Base-by-base conservation (phyloP, 2,329 filamentous ascomycete genomes). In the Ophiostoma tasmaniense region DNA sequence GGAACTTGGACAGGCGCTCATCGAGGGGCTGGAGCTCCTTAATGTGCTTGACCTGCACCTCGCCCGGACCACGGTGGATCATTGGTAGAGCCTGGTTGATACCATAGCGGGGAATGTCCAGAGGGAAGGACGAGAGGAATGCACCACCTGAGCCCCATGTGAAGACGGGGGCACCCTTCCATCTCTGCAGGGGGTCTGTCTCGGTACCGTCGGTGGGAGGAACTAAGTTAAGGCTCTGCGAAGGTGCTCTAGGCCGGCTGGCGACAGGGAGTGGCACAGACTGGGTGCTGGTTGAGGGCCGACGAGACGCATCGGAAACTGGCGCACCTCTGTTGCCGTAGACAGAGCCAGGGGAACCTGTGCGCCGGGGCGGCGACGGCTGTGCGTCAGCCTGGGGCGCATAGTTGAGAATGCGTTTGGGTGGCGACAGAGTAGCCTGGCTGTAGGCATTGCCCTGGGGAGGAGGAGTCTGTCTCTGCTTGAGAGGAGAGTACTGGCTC, bases 81-180 rank as follows among this genome's bases (percentile, higher is more conserved):
- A 90, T 90, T 0, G 94, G 93, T 8, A 85, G 78, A 25, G 85
- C 82, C 73, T 90, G 87, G 66, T 88, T 90, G 72, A 91, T 88
- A 33, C 89, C 88, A 78, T 97, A 98, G 64, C 93, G 88, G 17
- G 94, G 93, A 42, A 95, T 87, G 73, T 94, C 90, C 76, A 91
- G 93, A 0, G 96, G 95, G 75, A 98, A 97, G 61, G 89, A 92
- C 1, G 90, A 93, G 2, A 96, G 84, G 13, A 97, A 81, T 1
- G 87, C 86, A 14, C 95, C 95, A 25, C 93, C 93, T 66, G 96
- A 88, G 2, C 92, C 93, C 89, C 96, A 99, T 0, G 86, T 86
- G 75, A 98, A 89, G 14, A 97, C 85, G 0, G 96, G 95, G 14
- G 87, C 85, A 2, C 96, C 96, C 79, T 90, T 93, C 95, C 95